Evolutionary conservation across 2,329 filamentous ascomycete species (phyloP), one percentile per base, ranked within the genome.

Genomic region (Cladosporium halotolerans): DNA sequence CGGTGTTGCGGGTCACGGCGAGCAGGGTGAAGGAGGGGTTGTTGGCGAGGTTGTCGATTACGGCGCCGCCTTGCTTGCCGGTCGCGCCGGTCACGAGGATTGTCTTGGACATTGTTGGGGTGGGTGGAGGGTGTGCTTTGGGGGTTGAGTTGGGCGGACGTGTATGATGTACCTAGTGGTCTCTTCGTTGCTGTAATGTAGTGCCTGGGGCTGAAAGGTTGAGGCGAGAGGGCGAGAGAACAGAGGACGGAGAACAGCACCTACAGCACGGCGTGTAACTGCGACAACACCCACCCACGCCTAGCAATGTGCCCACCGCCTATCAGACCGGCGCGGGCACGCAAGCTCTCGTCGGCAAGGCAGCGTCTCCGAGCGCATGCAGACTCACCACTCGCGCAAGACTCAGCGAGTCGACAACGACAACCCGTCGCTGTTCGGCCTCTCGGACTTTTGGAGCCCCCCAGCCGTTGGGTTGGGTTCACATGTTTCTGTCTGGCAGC

Each of bases 1-100:
- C 62, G 1, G 73, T 59, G 57, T 82, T 72, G 53, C 81, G 75
- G 2, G 80, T 83, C 19, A 83, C 70, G 8, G 80, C 81, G 9
- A 81, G 70, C 40, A 84, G 79, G 13, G 77, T 70, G 55, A 79
- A 74, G 14, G 64, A 57, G 54, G 67, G 57, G 47, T 64, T 63
- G 57, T 58, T 60, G 43, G 59, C 58, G 28, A 75, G 67, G 51
- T 72, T 68, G 28, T 68, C 63, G 50, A 76, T 66, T 41, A 75
- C 69, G 13, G 71, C 64, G 41, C 72, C 71, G 55, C 73, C 73
- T 59, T 76, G 73, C 58, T 75, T 74, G 55, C 73, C 73, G 2
- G 73, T 76, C 5, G 72, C 72, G 41, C 73, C 73, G 42, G 71
- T 74, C 54, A 76, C 65, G 53, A 76, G 70, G 40, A 75, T 68